Evolutionary conservation across 2,329 filamentous ascomycete genomes (phyloP), one percentile per base, ranked within the genome.

Genomic region (Zymoseptoria brevis): DNA sequence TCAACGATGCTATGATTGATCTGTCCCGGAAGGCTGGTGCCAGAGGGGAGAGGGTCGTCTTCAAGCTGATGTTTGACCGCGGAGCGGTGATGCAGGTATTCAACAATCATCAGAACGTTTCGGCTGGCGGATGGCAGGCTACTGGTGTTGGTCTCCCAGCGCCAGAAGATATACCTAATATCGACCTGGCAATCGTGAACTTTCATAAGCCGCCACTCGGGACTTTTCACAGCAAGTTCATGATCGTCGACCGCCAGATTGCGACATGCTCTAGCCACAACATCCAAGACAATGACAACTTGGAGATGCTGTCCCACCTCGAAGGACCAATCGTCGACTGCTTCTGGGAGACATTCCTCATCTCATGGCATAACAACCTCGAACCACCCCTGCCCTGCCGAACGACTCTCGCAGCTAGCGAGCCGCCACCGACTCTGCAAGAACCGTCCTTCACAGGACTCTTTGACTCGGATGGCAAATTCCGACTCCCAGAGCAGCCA

Each of bases 181-280:
- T 92, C 26, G 84, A 90, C 62, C 72, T 93, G 35, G 78, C 89
- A 67, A 87, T 91, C 5, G 80, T 88, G 61, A 92, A 89, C 68
- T 86, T 85, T 66, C 89, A 92, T 67, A 79, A 80, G 11, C 81
- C 87, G 1, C 73, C 87, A 1, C 73, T 92, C 2, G 88, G 89
- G 0, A 93, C 89, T 0, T 87, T 91, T 49, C 89, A 92, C 67
- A 79, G 84, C 62, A 93, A 93, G 69, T 90, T 87, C 69, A 88
- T 89, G 79, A 77, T 92, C 1, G 83, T 92, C 1, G 89, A 93
- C 71, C 80, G 88, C 6, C 83, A 81, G 62, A 77, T 87, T n/a
- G 88, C 82, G 0, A 76, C 89, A 1, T 71, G 92, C 1, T 86
- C 88, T 73, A 91, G 87, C 75, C 90, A 90, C 71, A 93, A 92